Evolutionary conservation across 2,329 filamentous ascomycete species (phyloP), one percentile per base, ranked within the genome.

Genomic region (Neofusicoccum umdonicola): DNA sequence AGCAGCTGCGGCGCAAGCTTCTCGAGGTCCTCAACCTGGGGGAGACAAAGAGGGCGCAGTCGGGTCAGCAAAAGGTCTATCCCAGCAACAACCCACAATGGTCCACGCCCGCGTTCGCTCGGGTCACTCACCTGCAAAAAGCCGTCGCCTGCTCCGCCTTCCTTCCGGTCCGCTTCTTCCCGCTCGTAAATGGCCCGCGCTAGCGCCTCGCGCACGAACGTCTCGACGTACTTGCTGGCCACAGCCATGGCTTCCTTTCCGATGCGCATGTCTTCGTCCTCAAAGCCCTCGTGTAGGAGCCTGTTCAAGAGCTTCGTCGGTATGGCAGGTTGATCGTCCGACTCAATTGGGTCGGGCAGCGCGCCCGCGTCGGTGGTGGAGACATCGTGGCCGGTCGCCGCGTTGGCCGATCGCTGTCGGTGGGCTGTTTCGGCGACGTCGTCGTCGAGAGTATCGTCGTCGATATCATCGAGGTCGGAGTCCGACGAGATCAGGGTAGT

Each of bases 191-290:
- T 86, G 44, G 91, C 88, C 72, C 94, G 80, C 15, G 92, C 92
- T 74, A 98, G 88, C 1, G 92, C 92, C 80, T 98, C 94, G 67
- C 90, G 85, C 62, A 97, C 90, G 78, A 97, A 98, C 0, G 94
- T 87, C 77, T 97, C 92, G 77, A 97, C 85, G 75, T 98, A 98
- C 78, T 90, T 92, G 13, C 88, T 90, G 65, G 93, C 85, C 1
- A 93, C 86, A 6, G 81, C 84, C 74, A 93, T 91, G 3, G 92
- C 92, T 72, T 93, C 90, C 70, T 87, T 88, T 7, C 88, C 88
- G 68, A 97, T 88, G 69, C 89, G 84, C 27, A 90, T 93, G 64
- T 85, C 84, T 56, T 90, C 85, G 34, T 89, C 79, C 51, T 81
- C 83, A 73, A 97, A 97, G 74, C 90, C 87, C 70, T 93, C 87